A percentile compares a stretch with the other conserved stretches of the same genome.
Conservation (phyloP, 768 basidiomycete genomes). For the Cystofilobasidium bisporidii region DNA sequence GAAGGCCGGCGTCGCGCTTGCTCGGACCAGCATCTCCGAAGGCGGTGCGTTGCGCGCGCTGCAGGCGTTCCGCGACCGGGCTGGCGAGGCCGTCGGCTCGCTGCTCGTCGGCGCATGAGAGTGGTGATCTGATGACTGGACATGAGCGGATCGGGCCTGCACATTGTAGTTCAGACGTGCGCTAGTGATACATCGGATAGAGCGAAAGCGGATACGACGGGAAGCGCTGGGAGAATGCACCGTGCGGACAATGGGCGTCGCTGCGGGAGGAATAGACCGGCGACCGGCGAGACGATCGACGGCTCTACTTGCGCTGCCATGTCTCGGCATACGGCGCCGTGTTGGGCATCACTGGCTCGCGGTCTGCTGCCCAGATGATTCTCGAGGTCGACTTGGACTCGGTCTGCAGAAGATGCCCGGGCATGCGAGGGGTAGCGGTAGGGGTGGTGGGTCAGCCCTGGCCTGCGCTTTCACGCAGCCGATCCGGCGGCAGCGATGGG, state of each 20-base stretch:
- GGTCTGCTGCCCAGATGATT: slow-evolving; percentile 26
- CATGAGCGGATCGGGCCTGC: too few relatives aligned
- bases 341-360: slow-evolving; percentile 18
- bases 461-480: background rate
- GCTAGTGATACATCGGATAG: too few relatives aligned
- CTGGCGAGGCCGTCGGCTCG: slow-evolving; percentile 32
- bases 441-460: background rate
- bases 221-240: too few relatives aligned
- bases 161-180: too few relatives aligned
- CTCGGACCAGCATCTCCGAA: slow-evolving; percentile 45
- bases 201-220: background rate
- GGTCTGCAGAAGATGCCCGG: background rate
- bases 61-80: slow-evolving; percentile 41
- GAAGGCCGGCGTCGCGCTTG: slow-evolving; percentile 60
- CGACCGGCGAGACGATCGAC: too few relatives aligned
- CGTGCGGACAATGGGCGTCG: too few relatives aligned
- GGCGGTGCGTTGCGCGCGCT: slow-evolving; percentile 44
- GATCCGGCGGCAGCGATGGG: background rate
- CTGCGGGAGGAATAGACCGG: too few relatives aligned
- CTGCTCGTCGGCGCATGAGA: background rate
- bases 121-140: background rate
- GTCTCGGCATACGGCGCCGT: background rate
- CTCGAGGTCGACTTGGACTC: slow-evolving; percentile 18
- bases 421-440: background rate
- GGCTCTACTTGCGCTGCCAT: background rate